These are phyloP conservation scores for Saitozyma podzolica DNA, from an alignment of 768 basidiomycete species.

Conservation along the genomic window DNA sequence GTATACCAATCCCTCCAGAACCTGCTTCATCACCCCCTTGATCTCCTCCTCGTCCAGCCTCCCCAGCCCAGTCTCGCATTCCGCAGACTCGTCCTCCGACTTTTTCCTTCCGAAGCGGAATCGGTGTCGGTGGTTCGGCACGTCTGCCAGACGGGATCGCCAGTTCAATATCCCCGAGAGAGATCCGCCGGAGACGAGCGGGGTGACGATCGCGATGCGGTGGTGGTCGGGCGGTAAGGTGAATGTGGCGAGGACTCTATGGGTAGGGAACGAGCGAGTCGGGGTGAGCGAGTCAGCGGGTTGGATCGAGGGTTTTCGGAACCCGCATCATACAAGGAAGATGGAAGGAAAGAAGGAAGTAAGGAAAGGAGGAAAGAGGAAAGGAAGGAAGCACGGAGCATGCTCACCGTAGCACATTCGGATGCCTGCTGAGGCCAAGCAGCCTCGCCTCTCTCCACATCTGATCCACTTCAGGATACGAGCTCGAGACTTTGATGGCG, in stretches of 20 bases:
- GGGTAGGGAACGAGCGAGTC: not conserved
- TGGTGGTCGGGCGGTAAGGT: conserved; percentile 41
- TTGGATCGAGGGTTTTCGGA: not conserved
- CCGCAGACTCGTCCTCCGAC: conserved; percentile 60
- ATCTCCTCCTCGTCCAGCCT: conserved; percentile 85
- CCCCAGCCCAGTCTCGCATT: conserved; percentile 57
- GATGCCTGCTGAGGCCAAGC: conserved; percentile 35
- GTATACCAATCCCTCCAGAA: conserved; percentile 65
- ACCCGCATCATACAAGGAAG: too few species aligned
- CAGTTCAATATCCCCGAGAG: conserved; percentile 36
- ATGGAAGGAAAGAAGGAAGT: too few species aligned
- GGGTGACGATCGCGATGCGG: conserved; percentile 41
- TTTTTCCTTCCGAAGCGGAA: not conserved
- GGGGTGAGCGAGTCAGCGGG: not conserved
- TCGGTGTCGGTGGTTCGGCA: too few species aligned
- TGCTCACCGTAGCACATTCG: conserved; percentile 68
- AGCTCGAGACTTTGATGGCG: conserved; percentile 50
- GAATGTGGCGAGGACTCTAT: conserved; percentile 36
- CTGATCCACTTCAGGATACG: conserved; percentile 63
- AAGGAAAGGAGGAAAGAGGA: too few species aligned
- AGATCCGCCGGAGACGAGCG: conserved; percentile 38
- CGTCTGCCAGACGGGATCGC: conserved; percentile 27
- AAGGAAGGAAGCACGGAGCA: not conserved
- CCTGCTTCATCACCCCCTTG: conserved; percentile 78
- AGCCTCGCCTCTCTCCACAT: conserved; percentile 33